A percentile compares a stretch with the other conserved stretches of the same genome.
These are phyloP conservation scores for Talaromyces proteolyticus DNA, from an alignment of 495 filamentous ascomycete genomes.

Conservation along the genomic window DNA sequence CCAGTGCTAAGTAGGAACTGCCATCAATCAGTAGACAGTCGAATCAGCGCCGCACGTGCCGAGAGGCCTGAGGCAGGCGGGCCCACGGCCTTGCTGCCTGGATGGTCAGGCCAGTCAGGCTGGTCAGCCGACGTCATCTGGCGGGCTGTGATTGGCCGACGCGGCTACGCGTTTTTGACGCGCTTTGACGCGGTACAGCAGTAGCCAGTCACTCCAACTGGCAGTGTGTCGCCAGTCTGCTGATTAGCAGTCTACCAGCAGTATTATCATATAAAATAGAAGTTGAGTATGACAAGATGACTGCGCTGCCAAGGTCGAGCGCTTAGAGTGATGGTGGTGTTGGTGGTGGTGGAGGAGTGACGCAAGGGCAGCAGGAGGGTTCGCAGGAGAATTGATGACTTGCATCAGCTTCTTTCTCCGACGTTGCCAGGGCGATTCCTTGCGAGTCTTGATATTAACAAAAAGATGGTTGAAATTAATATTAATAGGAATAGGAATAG, in stretches of 20 bases:
- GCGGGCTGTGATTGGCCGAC: not conserved
- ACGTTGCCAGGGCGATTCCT: too few relatives aligned
- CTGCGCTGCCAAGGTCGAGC: not conserved
- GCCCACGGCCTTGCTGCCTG: constrained; percentile 2
- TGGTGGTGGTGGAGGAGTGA: not conserved
- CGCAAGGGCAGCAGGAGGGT: not conserved
- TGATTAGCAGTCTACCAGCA: too few relatives aligned
- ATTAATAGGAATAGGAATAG: too few relatives aligned
- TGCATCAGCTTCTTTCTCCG: constrained; percentile 4
- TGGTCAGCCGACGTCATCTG: not conserved
- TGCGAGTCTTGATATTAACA: too few relatives aligned
- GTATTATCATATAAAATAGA: too few relatives aligned
- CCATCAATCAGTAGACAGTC: too few relatives aligned
- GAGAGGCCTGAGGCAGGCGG: too few relatives aligned
- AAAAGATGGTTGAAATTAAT: too few relatives aligned
- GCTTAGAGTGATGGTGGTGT: not conserved
- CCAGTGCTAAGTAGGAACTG: too few relatives aligned
- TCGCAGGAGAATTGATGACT: not conserved
- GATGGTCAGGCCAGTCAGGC: constrained; percentile 4
- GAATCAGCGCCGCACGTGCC: too few relatives aligned
- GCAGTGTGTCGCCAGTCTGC: too few relatives aligned
- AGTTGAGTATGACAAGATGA: too few relatives aligned
- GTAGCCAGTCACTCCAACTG: not conserved
- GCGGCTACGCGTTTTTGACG: not conserved
- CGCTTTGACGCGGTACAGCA: not conserved